Percentiles rank a stretch among this genome's conserved stretches.
Evolutionary conservation across 148 eudicot species (phyloP).

Genomic region (Rhododendron molle): DNA sequence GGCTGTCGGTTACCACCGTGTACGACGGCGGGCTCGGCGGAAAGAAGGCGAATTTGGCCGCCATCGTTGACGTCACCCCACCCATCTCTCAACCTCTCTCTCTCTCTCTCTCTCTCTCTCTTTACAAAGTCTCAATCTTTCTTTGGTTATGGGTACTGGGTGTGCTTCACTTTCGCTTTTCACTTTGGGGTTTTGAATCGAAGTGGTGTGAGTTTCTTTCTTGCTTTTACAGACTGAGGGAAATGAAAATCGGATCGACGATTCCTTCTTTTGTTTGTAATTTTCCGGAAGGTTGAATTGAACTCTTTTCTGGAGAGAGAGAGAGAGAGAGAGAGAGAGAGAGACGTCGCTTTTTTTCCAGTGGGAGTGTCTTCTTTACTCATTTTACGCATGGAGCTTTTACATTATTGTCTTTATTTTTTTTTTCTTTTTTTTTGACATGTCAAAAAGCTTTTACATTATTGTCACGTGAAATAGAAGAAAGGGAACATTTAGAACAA

Average conservation of each 20-base stretch:
- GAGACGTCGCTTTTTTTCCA: background rate
- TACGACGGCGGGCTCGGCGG: conserved; percentile 82
- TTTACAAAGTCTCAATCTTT: background rate
- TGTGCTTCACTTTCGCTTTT: background rate
- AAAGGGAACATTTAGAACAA: background rate
- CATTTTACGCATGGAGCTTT: conserved; percentile 10
- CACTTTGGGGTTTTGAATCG: background rate
- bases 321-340: background rate
- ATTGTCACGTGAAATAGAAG: background rate
- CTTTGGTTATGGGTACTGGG: background rate
- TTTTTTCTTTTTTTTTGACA: too few relatives aligned
- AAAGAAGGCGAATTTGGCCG: conserved; percentile 78
- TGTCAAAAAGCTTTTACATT: conserved; percentile 2
- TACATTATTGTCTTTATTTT: conserved; percentile 11
- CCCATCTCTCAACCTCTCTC: conserved; percentile 37
- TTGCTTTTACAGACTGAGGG: background rate
- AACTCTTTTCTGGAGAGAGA: background rate
- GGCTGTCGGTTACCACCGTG: conserved; percentile 46
- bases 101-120: background rate
- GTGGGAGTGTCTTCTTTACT: background rate
- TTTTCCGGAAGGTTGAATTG: conserved; percentile 11
- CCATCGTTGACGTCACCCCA: conserved; percentile 82
- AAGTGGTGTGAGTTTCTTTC: background rate
- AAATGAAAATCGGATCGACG: conserved; percentile 3
- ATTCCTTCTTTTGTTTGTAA: background rate